These are phyloP conservation scores for Mimosa bimucronata DNA, from an alignment of 306 rosid genomes.

Conservation along the genomic window DNA sequence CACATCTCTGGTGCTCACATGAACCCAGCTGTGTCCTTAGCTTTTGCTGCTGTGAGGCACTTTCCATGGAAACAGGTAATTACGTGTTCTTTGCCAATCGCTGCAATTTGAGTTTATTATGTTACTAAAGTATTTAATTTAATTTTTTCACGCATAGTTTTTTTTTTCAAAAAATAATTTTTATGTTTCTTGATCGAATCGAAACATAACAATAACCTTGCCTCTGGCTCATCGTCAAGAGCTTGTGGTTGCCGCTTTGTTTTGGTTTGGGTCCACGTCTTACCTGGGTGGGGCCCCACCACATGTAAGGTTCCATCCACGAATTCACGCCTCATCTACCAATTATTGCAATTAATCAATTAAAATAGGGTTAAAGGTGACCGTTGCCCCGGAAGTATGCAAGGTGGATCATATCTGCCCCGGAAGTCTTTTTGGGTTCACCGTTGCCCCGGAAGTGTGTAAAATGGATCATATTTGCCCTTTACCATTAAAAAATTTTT, in stretches of 20 bases:
- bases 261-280: neutral
- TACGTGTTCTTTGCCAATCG: neutral
- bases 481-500: too few relatives aligned
- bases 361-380: too few relatives aligned
- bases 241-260: neutral
- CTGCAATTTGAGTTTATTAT: neutral
- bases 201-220: neutral
- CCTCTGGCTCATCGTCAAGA: neutral
- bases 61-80: slow-evolving; percentile 84
- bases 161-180: too few relatives aligned
- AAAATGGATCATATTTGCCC: too few relatives aligned
- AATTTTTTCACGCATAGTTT: neutral
- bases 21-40: slow-evolving; percentile 87
- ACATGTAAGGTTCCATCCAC: neutral
- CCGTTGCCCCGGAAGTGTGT: too few relatives aligned
- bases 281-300: neutral
- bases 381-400: too few relatives aligned
- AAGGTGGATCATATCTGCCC: too few relatives aligned
- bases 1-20: slow-evolving; percentile 91
- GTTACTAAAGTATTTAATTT: too few relatives aligned
- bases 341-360: neutral
- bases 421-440: too few relatives aligned
- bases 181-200: neutral
- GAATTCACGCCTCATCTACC: neutral
- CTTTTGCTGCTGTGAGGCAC: slow-evolving; percentile 62